Percentiles rank a stretch among this genome's conserved stretches.
Evolutionary conservation across 352 stramenopile species (phyloP).

Genomic region (Pythium aphanidermatum): DNA sequence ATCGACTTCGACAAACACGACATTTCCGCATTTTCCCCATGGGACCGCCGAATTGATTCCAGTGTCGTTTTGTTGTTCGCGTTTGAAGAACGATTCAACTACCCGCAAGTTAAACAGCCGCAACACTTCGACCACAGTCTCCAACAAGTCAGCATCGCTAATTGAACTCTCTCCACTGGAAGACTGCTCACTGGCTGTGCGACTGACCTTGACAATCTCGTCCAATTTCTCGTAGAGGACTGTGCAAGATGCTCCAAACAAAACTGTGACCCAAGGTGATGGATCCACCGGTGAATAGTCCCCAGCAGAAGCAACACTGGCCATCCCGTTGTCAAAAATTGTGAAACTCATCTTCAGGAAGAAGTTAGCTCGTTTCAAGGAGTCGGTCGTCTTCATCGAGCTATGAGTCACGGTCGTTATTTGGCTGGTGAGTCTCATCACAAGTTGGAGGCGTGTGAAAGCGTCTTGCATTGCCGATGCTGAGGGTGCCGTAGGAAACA

Average conservation of each 20-base stretch:
- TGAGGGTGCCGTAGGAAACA: constrained; percentile 39
- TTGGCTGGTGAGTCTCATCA: constrained; percentile 50
- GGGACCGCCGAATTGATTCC: constrained; percentile 28
- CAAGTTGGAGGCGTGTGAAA: constrained; percentile 63
- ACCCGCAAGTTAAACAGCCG: constrained; percentile 76
- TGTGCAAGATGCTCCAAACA: constrained; percentile 67
- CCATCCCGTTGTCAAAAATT: constrained; percentile 43
- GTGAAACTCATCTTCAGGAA: constrained; percentile 66
- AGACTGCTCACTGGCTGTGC: constrained; percentile 18
- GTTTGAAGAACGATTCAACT: constrained; percentile 68
- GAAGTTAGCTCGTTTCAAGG: constrained; percentile 39
- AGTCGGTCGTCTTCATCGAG: constrained; percentile 34
- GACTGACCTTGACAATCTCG: constrained; percentile 69
- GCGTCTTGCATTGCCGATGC: constrained; percentile 69
- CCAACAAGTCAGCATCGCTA: constrained; percentile 54
- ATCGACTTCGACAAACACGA: constrained; percentile 81
- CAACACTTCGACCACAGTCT: constrained; percentile 50
- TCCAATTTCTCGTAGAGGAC: constrained; percentile 80
- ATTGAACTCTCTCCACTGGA: constrained; percentile 9
- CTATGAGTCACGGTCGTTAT: constrained; percentile 64
- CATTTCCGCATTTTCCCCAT: constrained; percentile 80
- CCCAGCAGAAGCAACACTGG: constrained; percentile 7
- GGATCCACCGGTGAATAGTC: constrained; percentile 16
- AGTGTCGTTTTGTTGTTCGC: constrained; percentile 18
- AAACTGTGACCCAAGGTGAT: constrained; percentile 53